Evolutionary conservation across 2,329 filamentous ascomycete genomes (phyloP).

Genomic region (Ophiostoma ulmi): DNA sequence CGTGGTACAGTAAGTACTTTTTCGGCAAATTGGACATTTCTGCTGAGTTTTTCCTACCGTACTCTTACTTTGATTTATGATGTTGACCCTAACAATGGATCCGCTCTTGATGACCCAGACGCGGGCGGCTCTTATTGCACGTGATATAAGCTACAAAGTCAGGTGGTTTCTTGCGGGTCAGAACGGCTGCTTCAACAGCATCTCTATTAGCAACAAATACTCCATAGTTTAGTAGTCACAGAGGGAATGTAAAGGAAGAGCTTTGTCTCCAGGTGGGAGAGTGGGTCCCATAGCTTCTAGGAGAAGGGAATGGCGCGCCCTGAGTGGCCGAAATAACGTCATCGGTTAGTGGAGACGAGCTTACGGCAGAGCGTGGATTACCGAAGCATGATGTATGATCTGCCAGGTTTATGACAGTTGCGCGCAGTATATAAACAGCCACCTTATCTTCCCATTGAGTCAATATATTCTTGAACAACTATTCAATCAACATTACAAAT

Average conservation of each 20-base stretch:
- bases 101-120: not conserved
- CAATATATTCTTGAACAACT: not conserved
- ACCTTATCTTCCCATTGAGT: not conserved
- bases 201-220: not conserved
- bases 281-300: not conserved
- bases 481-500: not conserved
- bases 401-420: not conserved
- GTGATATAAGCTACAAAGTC: not conserved
- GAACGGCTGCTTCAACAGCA: not conserved
- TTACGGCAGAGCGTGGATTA: slow-evolving; percentile 10
- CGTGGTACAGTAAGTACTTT: too few relatives aligned
- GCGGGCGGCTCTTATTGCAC: not conserved
- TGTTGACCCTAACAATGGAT: too few relatives aligned
- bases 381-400: slow-evolving; percentile 9
- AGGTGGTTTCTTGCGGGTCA: not conserved
- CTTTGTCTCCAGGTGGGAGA: not conserved
- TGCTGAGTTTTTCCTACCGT: too few relatives aligned
- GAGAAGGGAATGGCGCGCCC: slow-evolving; percentile 8
- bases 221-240: too few relatives aligned
- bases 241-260: not conserved
- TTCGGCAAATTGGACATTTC: too few relatives aligned
- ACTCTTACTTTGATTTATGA: too few relatives aligned
- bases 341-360: not conserved
- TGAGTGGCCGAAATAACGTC: slow-evolving; percentile 12
- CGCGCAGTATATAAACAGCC: not conserved